phyloP scores from a whole-genome alignment of 2,329 filamentous ascomycete genomes.

The Penicillium sp. region DNA sequence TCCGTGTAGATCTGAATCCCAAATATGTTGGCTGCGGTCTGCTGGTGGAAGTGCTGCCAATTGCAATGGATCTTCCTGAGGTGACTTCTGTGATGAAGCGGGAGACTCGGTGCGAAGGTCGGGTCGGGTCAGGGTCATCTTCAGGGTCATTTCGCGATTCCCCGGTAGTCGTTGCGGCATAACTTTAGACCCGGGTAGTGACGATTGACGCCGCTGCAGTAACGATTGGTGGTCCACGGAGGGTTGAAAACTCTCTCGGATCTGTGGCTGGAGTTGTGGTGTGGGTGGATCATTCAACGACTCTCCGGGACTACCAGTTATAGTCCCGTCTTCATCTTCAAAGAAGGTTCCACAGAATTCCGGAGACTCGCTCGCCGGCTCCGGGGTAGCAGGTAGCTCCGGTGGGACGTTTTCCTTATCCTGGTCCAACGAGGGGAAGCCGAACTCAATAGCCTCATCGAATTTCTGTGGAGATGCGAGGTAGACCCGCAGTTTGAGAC shows the following conservation, averaged over 20 bases:
- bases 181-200: constrained; percentile 28
- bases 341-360: constrained; percentile 53
- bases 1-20: constrained; percentile 44
- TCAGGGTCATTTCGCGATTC: constrained; percentile 87
- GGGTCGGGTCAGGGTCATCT: constrained; percentile 89
- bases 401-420: constrained; percentile 28
- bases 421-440: constrained; percentile 63
- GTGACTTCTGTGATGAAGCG: constrained; percentile 49
- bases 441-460: constrained; percentile 91
- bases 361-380: constrained; percentile 40
- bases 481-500: constrained; percentile 80
- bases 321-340: constrained; percentile 47
- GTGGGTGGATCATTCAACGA: constrained; percentile 20
- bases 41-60: constrained; percentile 51
- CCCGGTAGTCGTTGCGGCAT: constrained; percentile 54
- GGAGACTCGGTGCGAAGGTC: constrained; percentile 63
- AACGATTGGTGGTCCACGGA: constrained; percentile 17
- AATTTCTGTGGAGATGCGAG: constrained; percentile 90
- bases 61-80: constrained; percentile 59
- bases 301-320: constrained; percentile 34
- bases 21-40: constrained; percentile 42
- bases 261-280: constrained; percentile 1
- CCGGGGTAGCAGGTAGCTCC: constrained; percentile 13
- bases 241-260: constrained; percentile 10
- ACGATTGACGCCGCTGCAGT: constrained; percentile 16